phyloP scores from a whole-genome alignment of 2,329 filamentous ascomycete genomes.

The Fusarium verrucosum region DNA sequence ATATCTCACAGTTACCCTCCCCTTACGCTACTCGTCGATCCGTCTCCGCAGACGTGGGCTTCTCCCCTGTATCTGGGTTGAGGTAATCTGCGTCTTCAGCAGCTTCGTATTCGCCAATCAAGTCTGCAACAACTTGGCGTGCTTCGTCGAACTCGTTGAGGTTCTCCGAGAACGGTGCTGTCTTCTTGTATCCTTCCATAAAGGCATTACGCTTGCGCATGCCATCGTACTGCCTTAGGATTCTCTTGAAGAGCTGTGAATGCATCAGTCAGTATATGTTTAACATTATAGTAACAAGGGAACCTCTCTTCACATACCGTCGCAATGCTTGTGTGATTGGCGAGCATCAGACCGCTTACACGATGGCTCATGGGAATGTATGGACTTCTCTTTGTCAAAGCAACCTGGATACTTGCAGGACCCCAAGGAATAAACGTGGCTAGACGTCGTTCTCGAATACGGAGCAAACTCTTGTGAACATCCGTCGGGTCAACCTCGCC shows the following conservation, averaged over 20 bases:
- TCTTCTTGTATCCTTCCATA: slow-evolving; percentile 95
- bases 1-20: neutral
- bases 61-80: slow-evolving; percentile 72
- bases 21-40: slow-evolving; percentile 59
- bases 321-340: slow-evolving; percentile 96
- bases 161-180: slow-evolving; percentile 90
- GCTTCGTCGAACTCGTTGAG: slow-evolving; percentile 96
- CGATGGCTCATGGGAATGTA: slow-evolving; percentile 94
- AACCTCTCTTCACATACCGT: slow-evolving; percentile 69
- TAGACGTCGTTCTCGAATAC: slow-evolving; percentile 91
- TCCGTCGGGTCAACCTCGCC: slow-evolving; percentile 98
- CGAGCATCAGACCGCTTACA: slow-evolving; percentile 95
- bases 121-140: slow-evolving; percentile 86
- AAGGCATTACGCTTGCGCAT: slow-evolving; percentile 98
- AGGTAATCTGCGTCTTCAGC: slow-evolving; percentile 92
- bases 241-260: slow-evolving; percentile 84
- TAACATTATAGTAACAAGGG: neutral
- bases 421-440: slow-evolving; percentile 99
- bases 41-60: slow-evolving; percentile 61
- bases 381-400: slow-evolving; percentile 93
- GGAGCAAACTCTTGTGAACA: slow-evolving; percentile 95
- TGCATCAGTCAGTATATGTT: slow-evolving; percentile 1
- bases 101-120: slow-evolving; percentile 95
- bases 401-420: slow-evolving; percentile 96
- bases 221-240: slow-evolving; percentile 89